Percentiles rank a stretch among this genome's conserved stretches.
Evolutionary conservation across 352 stramenopile species (phyloP).

Genomic region (Aphanomyces invadans): DNA sequence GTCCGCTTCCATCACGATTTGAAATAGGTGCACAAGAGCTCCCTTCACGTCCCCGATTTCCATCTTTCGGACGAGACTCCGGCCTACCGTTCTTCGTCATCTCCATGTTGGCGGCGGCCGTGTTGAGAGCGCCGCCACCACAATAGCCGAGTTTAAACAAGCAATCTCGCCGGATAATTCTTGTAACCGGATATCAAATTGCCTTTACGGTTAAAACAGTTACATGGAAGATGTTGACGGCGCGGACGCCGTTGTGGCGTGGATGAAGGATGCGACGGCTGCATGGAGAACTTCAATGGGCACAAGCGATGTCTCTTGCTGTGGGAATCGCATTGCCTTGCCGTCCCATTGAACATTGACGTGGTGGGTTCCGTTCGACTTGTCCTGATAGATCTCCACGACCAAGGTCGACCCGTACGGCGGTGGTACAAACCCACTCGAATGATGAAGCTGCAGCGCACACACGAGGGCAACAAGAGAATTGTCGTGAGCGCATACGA

Average conservation of each 20-base stretch:
- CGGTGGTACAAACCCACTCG: slow-evolving; percentile 36
- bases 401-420: slow-evolving; percentile 64
- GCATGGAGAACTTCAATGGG: slow-evolving; percentile 25
- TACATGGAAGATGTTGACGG: too few relatives aligned
- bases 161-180: too few relatives aligned
- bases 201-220: too few relatives aligned
- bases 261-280: not conserved
- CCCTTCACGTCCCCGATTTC: not conserved
- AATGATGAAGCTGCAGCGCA: slow-evolving; percentile 49
- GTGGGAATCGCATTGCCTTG: slow-evolving; percentile 34
- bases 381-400: slow-evolving; percentile 57
- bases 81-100: not conserved
- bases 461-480: slow-evolving; percentile 60
- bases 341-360: slow-evolving; percentile 51
- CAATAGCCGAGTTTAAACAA: too few relatives aligned
- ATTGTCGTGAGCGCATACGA: slow-evolving; percentile 75
- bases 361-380: slow-evolving; percentile 36
- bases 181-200: too few relatives aligned
- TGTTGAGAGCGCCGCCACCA: too few relatives aligned
- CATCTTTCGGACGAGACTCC: not conserved
- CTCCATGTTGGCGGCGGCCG: too few relatives aligned
- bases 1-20: not conserved
- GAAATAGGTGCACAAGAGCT: not conserved
- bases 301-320: slow-evolving; percentile 31
- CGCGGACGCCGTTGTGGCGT: too few relatives aligned